These are phyloP conservation scores for Hypomyces rosellus DNA, from an alignment of 2,329 filamentous ascomycete species.

Conservation along the genomic window DNA sequence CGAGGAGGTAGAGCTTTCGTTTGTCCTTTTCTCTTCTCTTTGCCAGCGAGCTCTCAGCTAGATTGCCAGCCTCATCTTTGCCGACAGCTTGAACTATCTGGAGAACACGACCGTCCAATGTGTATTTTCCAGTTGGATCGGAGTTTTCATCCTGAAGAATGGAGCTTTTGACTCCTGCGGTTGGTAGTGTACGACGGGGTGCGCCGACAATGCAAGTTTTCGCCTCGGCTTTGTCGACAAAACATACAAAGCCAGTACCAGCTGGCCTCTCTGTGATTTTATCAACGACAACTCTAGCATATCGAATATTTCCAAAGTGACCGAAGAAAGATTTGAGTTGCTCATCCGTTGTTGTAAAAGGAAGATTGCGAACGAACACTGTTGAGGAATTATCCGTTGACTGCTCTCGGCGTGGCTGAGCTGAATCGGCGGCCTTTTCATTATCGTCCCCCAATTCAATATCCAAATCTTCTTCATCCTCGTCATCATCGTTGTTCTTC, in stretches of 20 bases:
- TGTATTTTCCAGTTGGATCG: slow-evolving; percentile 80
- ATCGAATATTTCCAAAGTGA: slow-evolving; percentile 82
- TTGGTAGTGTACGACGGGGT: slow-evolving; percentile 50
- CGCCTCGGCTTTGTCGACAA: slow-evolving; percentile 70
- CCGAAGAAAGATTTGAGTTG: slow-evolving; percentile 77
- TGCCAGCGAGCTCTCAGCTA: slow-evolving; percentile 63
- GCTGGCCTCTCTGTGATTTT: slow-evolving; percentile 76
- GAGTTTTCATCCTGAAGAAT: slow-evolving; percentile 80
- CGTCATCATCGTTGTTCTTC: slow-evolving; percentile 36
- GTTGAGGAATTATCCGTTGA: slow-evolving; percentile 65
- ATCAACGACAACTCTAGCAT: slow-evolving; percentile 88
- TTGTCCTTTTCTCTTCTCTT: slow-evolving; percentile 74
- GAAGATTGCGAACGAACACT: slow-evolving; percentile 88
- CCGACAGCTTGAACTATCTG: slow-evolving; percentile 80
- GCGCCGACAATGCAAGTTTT: slow-evolving; percentile 69
- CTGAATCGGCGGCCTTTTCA: slow-evolving; percentile 30
- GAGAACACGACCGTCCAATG: slow-evolving; percentile 80
- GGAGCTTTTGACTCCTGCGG: slow-evolving; percentile 61
- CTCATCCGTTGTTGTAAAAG: slow-evolving; percentile 81
- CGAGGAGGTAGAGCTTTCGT: slow-evolving; percentile 78
- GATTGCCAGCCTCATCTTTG: slow-evolving; percentile 68
- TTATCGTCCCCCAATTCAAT: slow-evolving; percentile 35
- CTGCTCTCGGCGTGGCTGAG: slow-evolving; percentile 29
- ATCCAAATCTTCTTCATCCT: slow-evolving; percentile 38
- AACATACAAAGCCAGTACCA: slow-evolving; percentile 93